Percentiles rank a stretch among this genome's conserved stretches.
These are phyloP conservation scores for Laetiporus sulphureus DNA, from an alignment of 1,284 basidiomycete species.

Conservation along the genomic window DNA sequence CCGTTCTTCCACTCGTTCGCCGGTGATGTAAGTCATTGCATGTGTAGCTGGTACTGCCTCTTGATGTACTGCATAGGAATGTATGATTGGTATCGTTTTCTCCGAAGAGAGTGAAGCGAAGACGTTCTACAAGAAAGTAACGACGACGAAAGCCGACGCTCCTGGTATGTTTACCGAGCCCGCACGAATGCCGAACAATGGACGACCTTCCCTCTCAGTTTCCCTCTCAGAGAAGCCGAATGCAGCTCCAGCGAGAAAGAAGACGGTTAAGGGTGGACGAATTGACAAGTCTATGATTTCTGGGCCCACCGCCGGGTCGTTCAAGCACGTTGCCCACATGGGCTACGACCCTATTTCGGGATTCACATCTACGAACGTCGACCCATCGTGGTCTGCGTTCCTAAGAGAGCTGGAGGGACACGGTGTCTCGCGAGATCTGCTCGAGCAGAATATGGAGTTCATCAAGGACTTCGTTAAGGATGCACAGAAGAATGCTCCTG, in stretches of 20 bases:
- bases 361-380: conserved; percentile 85
- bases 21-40: conserved; percentile 69
- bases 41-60: background rate
- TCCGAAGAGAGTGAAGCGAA: conserved; percentile 85
- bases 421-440: conserved; percentile 60
- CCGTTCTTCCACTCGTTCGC: conserved; percentile 93
- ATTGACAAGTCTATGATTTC: conserved; percentile 93
- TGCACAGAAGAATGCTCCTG: conserved; percentile 31
- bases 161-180: conserved; percentile 12
- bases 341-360: conserved; percentile 86
- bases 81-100: conserved; percentile 90
- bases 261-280: conserved; percentile 51
- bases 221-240: conserved; percentile 24
- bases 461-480: conserved; percentile 81
- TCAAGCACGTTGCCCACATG: conserved; percentile 94
- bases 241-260: conserved; percentile 50
- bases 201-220: conserved; percentile 3
- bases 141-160: conserved; percentile 58
- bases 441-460: conserved; percentile 80
- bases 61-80: conserved; percentile 46
- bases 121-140: conserved; percentile 87
- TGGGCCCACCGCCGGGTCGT: conserved; percentile 71
- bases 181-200: conserved; percentile 11
- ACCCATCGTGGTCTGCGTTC: conserved; percentile 85
- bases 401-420: conserved; percentile 65